phyloP scores from a whole-genome alignment of 139 green algal genomes.

The Coccomyxa sp. region DNA sequence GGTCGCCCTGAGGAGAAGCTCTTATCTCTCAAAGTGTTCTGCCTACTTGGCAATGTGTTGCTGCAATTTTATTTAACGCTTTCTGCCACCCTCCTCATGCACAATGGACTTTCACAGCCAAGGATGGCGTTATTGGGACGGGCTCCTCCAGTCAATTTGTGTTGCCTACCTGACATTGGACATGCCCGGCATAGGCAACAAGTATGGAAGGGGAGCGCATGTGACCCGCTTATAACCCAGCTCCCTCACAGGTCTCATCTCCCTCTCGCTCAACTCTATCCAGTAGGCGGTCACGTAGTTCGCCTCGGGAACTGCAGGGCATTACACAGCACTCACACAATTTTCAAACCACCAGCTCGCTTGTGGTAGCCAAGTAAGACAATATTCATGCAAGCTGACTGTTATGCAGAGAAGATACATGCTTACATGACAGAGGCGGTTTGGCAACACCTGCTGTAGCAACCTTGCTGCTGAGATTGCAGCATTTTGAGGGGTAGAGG shows the following conservation, averaged over 20 bases:
- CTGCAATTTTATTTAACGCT: too few relatives aligned
- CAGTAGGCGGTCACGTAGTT: conserved; percentile 36
- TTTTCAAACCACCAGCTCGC: not conserved
- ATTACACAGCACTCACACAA: not conserved
- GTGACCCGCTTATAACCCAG: conserved; percentile 7
- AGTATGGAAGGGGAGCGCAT: conserved; percentile 33
- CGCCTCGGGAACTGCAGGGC: conserved; percentile 35
- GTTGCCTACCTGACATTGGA: conserved; percentile 10
- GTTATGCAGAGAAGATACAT: too few relatives aligned
- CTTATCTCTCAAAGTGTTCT: too few relatives aligned
- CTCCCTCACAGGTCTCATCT: conserved; percentile 4
- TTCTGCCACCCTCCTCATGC: too few relatives aligned
- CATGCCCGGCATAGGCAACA: conserved; percentile 34
- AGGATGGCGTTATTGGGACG: too few relatives aligned
- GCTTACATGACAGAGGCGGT: too few relatives aligned
- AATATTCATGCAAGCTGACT: not conserved
- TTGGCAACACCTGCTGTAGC: too few relatives aligned
- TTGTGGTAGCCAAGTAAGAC: not conserved
- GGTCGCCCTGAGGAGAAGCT: conserved; percentile 5
- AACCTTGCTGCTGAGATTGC: too few relatives aligned
- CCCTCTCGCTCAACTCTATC: conserved; percentile 31
- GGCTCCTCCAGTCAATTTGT: too few relatives aligned
- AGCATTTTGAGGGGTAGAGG: too few relatives aligned
- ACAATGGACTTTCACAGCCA: too few relatives aligned
- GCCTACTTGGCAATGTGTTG: too few relatives aligned